Evolutionary conservation across 192 early-diverging fungal species (phyloP), one percentile per base, ranked within the genome.

Genomic region (Coemansia sp.): DNA sequence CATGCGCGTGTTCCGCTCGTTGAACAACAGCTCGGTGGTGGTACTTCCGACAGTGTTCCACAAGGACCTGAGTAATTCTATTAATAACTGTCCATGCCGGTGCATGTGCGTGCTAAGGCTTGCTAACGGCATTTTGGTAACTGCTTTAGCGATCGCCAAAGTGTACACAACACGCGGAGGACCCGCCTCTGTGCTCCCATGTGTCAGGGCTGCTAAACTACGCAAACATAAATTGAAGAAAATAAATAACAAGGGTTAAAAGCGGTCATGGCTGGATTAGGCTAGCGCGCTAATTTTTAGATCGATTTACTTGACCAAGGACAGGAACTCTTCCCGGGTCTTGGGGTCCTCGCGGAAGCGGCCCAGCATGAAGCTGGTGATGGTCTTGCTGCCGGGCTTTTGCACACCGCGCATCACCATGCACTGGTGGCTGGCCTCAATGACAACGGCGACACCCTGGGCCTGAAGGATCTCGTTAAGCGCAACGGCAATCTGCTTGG

Each of bases 331-430:
- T 56, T 99, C 95, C 43, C 96, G 82, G 18, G 95, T 97, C 82
- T 92, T 91, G 40, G 87, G 90, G 40, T 94, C 88, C 26, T 91
- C 83, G 38, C 94, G 80, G 82, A 99, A 99, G 33, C 85, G 84
- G 54, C 97, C 97, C 52, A 97, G 81, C 93, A 97, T 99, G 60
- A 88, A 94, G 56, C 87, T 89, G 18, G 97, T 99, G 24, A 97
- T 87, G 18, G 97, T 99, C 56, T 83, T 83, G 66, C 89, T 91
- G n/a, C 95, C 93, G 5, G 95, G 92, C 82, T 99, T 99, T 68
- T 98, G 88, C 18, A 96, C 95, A 15, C 95, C 95, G 15, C 95
- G 86, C 95, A 95, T 95, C 19, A 91, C 90, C 95, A 97, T 97
- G 81, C 95, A 97, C 70, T 93, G 88, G 72, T 97, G 95, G 64